Base-by-base conservation (phyloP, 2,329 filamentous ascomycete species). In the Raffaelea arxii region DNA sequence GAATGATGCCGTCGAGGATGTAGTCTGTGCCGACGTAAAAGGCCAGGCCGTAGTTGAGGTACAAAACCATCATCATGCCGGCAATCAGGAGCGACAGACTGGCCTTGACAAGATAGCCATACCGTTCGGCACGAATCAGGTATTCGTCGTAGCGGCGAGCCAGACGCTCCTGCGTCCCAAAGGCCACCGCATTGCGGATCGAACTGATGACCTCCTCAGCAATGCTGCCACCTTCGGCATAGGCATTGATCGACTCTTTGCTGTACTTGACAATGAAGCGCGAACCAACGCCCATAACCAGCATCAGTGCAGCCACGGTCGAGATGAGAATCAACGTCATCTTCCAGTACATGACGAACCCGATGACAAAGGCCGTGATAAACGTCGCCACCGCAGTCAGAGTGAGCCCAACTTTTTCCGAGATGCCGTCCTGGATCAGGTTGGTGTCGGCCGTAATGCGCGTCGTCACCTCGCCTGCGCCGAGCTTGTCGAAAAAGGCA, bases 131-230 rank as follows among this genome's bases (percentile, higher is more conserved):
- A 46, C 77, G 74, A 38, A 66, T 65, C 25, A 97, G 70, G 61
- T 94, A 86, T 2, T 59, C 62, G 56, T 94, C 86, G 60, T 97
- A 97, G 62, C 91, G 84, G 51, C 75, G 75, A 11, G 91, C 87
- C n/a, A 97, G 75, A 53, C 91, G 89, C 47, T 91, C 85, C 63
- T 97, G 90, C 0, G 90, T 96, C 38, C 88, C 88, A 58, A 96
- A 98, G 25, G 92, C 92, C 7, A 87, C 81, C 6, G 91, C 86
- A 59, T 94, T 97, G 52, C 92, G 82, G 55, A 97, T 84, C 1
- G 90, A 96, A 62, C 87, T 90, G 57, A 98, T 77, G 46, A 96
- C 91, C 65, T 98, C 92, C 59, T 97, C 92, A 4, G 88, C 91
- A 12, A 97, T 77, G 2, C 84, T 90, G 47, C 90, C 91, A 53